These are phyloP conservation scores for Ophiocordyceps camponoti-floridani DNA, from an alignment of 2,329 filamentous ascomycete species.

Conservation along the genomic window DNA sequence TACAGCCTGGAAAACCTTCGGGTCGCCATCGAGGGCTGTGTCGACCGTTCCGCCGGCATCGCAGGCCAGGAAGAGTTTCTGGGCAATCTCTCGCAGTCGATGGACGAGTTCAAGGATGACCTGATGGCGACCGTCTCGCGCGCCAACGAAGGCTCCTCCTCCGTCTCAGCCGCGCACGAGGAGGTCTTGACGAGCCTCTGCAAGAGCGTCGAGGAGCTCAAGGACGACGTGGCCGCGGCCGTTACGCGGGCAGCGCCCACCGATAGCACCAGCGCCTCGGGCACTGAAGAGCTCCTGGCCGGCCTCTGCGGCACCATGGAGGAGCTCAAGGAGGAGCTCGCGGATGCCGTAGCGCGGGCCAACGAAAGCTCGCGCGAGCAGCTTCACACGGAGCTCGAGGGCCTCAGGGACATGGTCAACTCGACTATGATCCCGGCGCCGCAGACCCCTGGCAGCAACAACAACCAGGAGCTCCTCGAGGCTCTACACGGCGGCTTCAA, in stretches of 20 bases:
- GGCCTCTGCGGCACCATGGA: conserved; percentile 38
- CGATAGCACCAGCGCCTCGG: background rate
- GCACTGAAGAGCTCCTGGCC: background rate
- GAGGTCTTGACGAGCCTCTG: conserved; percentile 37
- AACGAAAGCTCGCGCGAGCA: conserved; percentile 37
- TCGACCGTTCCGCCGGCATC: conserved; percentile 52
- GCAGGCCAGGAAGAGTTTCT: conserved; percentile 64
- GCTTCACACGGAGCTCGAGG: conserved; percentile 67
- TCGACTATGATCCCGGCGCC: conserved; percentile 44
- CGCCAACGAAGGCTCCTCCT: background rate
- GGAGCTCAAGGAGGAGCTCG: conserved; percentile 46
- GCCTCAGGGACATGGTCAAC: conserved; percentile 62
- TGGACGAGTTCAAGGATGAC: conserved; percentile 50
- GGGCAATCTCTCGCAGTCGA: conserved; percentile 43
- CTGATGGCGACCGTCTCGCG: conserved; percentile 19
- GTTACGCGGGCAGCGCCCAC: conserved; percentile 18
- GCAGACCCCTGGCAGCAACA: conserved; percentile 20
- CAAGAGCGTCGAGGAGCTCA: conserved; percentile 51
- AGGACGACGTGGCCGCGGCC: conserved; percentile 35
- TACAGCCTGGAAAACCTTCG: conserved; percentile 73
- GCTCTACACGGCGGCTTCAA: conserved; percentile 57
- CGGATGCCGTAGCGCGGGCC: conserved; percentile 18
- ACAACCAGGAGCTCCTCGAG: conserved; percentile 50
- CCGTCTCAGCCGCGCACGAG: conserved; percentile 4
- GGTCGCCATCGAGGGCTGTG: conserved; percentile 62